phyloP scores from a whole-genome alignment of 495 filamentous ascomycete genomes.

The Acidiella bohemica region DNA sequence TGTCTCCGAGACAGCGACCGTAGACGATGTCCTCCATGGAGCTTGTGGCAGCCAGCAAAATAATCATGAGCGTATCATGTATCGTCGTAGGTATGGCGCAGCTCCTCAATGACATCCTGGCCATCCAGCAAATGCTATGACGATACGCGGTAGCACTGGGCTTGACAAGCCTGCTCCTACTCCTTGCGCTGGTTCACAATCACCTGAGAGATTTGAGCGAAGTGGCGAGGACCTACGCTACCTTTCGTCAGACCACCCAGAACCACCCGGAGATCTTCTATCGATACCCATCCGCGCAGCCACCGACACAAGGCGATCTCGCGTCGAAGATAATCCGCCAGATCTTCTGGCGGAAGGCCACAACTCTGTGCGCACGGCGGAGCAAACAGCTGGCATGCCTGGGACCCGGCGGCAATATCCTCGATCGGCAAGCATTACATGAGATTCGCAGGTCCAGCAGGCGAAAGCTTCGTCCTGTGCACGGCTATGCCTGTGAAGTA shows the following conservation, averaged over 20 bases:
- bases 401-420: conserved; percentile 13
- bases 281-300: background rate
- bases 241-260: conserved; percentile 1
- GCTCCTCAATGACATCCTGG: no score
- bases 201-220: conserved; percentile 11
- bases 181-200: no score
- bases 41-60: no score
- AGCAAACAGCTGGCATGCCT: conserved; percentile 16
- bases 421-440: conserved; percentile 14
- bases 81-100: no score
- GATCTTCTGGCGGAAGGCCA: conserved; percentile 10
- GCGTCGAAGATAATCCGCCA: conserved; percentile 11
- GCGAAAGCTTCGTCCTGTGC: background rate
- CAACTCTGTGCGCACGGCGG: conserved; percentile 11
- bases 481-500: no score
- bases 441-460: background rate
- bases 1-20: conserved; percentile 31
- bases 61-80: no score
- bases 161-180: no score
- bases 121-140: no score
- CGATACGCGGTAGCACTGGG: no score
- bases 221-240: conserved; percentile 8
- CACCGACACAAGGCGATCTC: background rate
- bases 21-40: conserved; percentile 38
- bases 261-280: conserved; percentile 7